Percentiles rank a stretch among this genome's conserved stretches.
These are phyloP conservation scores for Pseudonitzschia multistriata DNA, from an alignment of 108 stramenopile species.

Conservation along the genomic window DNA sequence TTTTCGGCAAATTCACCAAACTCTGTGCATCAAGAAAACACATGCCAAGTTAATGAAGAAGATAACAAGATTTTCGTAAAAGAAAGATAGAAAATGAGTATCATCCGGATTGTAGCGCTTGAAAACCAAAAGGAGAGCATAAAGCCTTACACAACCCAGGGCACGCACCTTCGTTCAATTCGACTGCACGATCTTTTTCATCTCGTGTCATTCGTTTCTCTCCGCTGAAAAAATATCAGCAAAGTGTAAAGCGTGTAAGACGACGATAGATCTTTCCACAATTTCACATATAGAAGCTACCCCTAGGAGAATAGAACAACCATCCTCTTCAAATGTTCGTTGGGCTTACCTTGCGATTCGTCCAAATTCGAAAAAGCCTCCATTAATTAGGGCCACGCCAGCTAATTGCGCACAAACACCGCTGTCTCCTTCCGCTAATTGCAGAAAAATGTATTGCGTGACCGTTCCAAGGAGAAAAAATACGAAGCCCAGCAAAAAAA, in stretches of 20 bases:
- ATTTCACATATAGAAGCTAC: background rate
- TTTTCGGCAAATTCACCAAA: constrained; percentile 77
- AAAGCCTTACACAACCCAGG: too few species aligned
- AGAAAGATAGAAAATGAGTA: too few species aligned
- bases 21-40: constrained; percentile 26
- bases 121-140: too few species aligned
- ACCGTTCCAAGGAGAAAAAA: constrained; percentile 59
- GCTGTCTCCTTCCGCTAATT: constrained; percentile 63
- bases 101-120: too few species aligned
- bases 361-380: constrained; percentile 73
- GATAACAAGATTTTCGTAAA: too few species aligned
- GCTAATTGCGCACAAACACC: constrained; percentile 63
- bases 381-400: constrained; percentile 67
- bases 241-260: background rate
- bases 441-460: constrained; percentile 52
- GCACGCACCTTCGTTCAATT: constrained; percentile 31
- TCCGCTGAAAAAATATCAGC: constrained; percentile 10
- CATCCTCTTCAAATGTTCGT: constrained; percentile 21
- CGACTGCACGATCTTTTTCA: constrained; percentile 54
- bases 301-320: background rate
- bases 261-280: background rate
- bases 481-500: constrained; percentile 42
- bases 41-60: too few species aligned
- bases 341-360: constrained; percentile 49
- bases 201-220: constrained; percentile 61